Evolutionary conservation across 1,284 basidiomycete genomes (phyloP).

Genomic region (Cutaneotrichosporon arboriforme): DNA sequence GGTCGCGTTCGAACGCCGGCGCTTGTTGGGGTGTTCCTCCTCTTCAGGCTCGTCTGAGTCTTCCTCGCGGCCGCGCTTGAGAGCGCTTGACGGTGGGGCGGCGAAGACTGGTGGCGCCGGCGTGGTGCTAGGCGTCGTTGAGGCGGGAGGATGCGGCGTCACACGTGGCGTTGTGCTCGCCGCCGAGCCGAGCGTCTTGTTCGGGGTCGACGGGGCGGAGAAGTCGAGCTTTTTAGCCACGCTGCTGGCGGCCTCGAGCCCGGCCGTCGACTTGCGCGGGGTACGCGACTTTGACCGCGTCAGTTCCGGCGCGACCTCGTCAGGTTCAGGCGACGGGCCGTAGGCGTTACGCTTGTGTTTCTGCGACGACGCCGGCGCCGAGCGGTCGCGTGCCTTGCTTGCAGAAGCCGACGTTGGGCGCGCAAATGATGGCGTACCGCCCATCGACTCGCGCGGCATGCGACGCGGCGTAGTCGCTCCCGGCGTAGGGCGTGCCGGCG

Average conservation of each 20-base stretch:
- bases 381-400: background rate
- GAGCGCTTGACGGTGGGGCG: background rate
- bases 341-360: slow-evolving; percentile 39
- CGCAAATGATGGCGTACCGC: slow-evolving; percentile 8
- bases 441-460: background rate
- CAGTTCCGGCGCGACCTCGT: background rate
- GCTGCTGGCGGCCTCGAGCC: slow-evolving; percentile 22
- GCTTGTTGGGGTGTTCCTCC: background rate
- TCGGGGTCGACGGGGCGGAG: background rate
- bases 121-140: background rate
- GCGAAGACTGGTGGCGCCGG: background rate
- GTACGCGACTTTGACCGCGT: slow-evolving; percentile 28
- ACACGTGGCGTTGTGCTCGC: background rate
- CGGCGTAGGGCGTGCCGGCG: slow-evolving; percentile 2
- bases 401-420: slow-evolving; percentile 11
- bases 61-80: slow-evolving; percentile 21
- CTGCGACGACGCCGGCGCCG: background rate
- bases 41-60: background rate
- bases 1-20: background rate
- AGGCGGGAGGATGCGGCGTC: background rate
- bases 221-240: slow-evolving; percentile 16
- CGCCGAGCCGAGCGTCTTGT: too few relatives aligned
- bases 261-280: slow-evolving; percentile 16
- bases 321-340: slow-evolving; percentile 29
- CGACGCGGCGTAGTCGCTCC: background rate